Base-by-base conservation (phyloP, 1,284 basidiomycete genomes). In the Exobasidium cylindrosporum region DNA sequence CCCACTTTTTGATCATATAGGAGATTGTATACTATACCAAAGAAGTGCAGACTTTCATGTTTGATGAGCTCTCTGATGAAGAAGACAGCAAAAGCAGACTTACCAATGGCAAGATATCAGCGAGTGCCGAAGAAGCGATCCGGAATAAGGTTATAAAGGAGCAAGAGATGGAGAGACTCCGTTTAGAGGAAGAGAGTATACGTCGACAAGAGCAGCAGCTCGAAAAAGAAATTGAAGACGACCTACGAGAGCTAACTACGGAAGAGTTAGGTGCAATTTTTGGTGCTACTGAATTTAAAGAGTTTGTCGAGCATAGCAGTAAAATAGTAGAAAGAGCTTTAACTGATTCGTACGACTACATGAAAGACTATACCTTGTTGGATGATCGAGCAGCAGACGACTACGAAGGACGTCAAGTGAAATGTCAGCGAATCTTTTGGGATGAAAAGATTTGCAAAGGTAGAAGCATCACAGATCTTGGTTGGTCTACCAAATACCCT, bases 401-500 rank as follows among this genome's bases (percentile, higher is more conserved):
- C 49, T 40, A 64, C 31, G 14, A 61, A 17, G 54, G 52, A 46
- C 57, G 61, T 23, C 50, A 71, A 26, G 50, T 76, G 17, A 66
- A 72, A 17, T 56, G 68, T 3, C 52, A 61, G 1, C 63, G 71
- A 17, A 68, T 57, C 13, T 77, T 78, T 55, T 65, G 67, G 43
- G 71, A 67, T 21, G 72, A 76, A n/a, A 66, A 70, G 60, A 53
- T 73, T 69, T 57, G 69, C 89, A 78, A 92, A 94, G 61, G 61
- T 73, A 84, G 96, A 57, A 94, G 92, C 11, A 90, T 99, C 60
- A 98, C 96, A 0, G 92, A 91, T 67, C 84, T 97, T 14, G 96
- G 97, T 78, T 99, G 96, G 96, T 96, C 92, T 57, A 89, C 91
- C 1, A 95, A 94, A 92, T 96, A 92, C 73, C 94, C 94, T 6